Evolutionary conservation across 73 alveolate species (phyloP).

Genomic region (Durusdinium trenchii): DNA sequence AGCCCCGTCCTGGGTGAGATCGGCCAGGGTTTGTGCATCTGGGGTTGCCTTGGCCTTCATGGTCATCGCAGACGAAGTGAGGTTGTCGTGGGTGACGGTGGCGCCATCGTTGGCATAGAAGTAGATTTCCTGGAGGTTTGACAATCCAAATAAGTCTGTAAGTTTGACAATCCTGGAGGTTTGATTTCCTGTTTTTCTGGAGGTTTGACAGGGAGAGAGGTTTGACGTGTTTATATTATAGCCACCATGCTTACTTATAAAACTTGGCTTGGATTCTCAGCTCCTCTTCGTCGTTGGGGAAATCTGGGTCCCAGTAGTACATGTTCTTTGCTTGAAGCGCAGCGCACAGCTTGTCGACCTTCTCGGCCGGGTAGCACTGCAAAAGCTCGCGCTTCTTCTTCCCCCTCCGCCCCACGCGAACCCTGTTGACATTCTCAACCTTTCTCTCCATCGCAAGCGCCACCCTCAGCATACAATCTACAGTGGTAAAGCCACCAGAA

Average conservation of each 20-base stretch:
- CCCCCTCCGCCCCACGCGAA: not conserved
- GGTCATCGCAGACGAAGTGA: not conserved
- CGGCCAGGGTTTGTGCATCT: not conserved
- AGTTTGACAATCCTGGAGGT: too few species aligned
- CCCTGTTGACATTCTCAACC: not conserved
- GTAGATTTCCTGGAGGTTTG: conserved; percentile 44
- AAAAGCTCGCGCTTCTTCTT: not conserved
- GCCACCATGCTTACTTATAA: too few species aligned
- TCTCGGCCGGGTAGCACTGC: not conserved
- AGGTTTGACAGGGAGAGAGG: too few species aligned
- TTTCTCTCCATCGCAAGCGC: not conserved
- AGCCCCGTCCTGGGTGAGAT: not conserved
- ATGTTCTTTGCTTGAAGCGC: not conserved
- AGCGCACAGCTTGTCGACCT: not conserved
- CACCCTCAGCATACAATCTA: not conserved
- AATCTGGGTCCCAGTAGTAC: conserved; percentile 1
- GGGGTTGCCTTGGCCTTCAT: not conserved
- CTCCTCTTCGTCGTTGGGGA: conserved; percentile 12
- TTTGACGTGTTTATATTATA: too few species aligned
- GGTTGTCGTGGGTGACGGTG: not conserved
- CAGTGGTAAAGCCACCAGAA: not conserved
- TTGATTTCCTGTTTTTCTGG: too few species aligned
- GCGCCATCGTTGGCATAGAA: not conserved
- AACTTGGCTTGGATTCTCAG: too few species aligned
- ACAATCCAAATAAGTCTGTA: too few species aligned